Evolutionary conservation across 1,284 basidiomycete species (phyloP), one percentile per base, ranked within the genome.

Genomic region (Polyporus tsugae): DNA sequence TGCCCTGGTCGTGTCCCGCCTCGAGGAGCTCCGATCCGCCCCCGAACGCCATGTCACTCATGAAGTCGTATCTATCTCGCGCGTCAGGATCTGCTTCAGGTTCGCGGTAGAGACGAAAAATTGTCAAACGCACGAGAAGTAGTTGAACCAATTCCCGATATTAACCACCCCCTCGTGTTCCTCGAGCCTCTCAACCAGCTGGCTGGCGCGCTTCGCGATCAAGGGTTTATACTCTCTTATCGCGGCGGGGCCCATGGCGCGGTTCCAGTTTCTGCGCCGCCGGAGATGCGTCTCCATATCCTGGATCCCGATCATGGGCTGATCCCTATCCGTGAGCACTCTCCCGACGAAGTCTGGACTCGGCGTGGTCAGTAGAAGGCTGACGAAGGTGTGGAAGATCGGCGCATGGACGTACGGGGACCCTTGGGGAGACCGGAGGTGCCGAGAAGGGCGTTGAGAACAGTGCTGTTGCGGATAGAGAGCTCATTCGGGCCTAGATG

Each of bases 401-500:
- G 29, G 9, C 6, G 15, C 11, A 25, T 17, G 42, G 2, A 49
- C 63, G 19, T 29, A 64, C 63, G 63, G n/a, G 67, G 66, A 36
- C 73, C 71, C 55, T 74, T 74, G 35, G 71, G 68, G 52, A 66
- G 41, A 22, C 73, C 71, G 11, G 60, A 60, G 15, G 67, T 41
- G 19, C 73, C 72, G 62, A 72, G 66, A 52, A 73, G 59, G 10
- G 66, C 66, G 13, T 46, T 42, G 55, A 70, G 68, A 19, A 66
- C 65, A 13, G 66, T 35, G n/a, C 60, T 33, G 63, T 73, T 68
- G n/a, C 66, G 68, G 29, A 73, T 68, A 6, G 68, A 70, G 6
- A 73, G 41, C 36, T 73, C 72, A 46, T 73, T 73, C 6, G 72
- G 72, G 2, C 72, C 72, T 72, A 15, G 2, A 52, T 0, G 2